Evolutionary conservation across 2,329 filamentous ascomycete species (phyloP), one percentile per base, ranked within the genome.

Genomic region (Ceratocystis cacaofunesta): DNA sequence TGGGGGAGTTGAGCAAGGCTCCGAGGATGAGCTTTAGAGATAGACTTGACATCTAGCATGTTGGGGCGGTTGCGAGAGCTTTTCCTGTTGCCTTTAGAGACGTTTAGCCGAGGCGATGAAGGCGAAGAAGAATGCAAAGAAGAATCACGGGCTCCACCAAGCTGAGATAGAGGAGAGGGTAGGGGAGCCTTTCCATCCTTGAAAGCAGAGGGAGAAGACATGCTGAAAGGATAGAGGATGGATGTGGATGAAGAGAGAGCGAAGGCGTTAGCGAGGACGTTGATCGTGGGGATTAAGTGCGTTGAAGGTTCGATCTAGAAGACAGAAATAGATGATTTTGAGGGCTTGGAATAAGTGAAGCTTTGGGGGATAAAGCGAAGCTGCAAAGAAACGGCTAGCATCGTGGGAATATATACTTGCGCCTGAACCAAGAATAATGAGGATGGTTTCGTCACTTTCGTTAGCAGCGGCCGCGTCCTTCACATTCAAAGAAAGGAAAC

Each of bases 1-100:
- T 61, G 63, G 8, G 66, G n/a, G 19, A 67, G 46, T 2, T 67
- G 63, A 15, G 63, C 63, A n/a, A 67, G 63, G 28, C 41, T 32
- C 2, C 50, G 58, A 19, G 63, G 28, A 22, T 19, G 43, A 32
- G 19, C 32, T 36, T 17, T 25, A 10, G 61, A 43, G 41, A 22
- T 36, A 41, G 36, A 15, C 36, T 41, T 41, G 36, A 15, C 36
- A 41, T 41, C 10, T 41, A 41, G 36, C 3, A 41, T 50, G 32
- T 62, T 62, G 17, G 25, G 12, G 55, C 22, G 22, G 1, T 17
- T 62, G 17, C 3, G n/a, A 8, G 8, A 41, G 17, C 1, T 10
- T 36, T 62, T 62, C 15, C 28, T 62, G 10, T 46, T 22, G 36
- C 36, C 25, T 32, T 28, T 46, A 41, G 48, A 58, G 22, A 7